phyloP scores from a whole-genome alignment of 768 basidiomycete species.

The Lactifluus rugatus region DNA sequence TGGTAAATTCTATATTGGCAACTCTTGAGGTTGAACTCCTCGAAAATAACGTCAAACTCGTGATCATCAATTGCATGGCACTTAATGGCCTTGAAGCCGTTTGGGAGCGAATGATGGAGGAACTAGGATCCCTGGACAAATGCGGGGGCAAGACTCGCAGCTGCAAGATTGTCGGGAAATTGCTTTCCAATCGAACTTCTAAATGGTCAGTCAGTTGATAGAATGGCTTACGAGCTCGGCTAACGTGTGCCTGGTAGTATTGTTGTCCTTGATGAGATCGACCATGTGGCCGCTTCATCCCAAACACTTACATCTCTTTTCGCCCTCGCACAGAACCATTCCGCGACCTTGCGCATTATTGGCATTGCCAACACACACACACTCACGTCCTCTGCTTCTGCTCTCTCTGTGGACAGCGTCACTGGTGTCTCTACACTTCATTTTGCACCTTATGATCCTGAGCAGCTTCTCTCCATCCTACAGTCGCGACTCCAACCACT shows the following conservation, averaged over 20 bases:
- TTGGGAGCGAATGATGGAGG: slow-evolving; percentile 60
- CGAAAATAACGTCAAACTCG: slow-evolving; percentile 36
- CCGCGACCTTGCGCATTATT: slow-evolving; percentile 53
- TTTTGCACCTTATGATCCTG: slow-evolving; percentile 69
- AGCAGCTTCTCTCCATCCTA: slow-evolving; percentile 62
- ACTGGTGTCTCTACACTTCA: slow-evolving; percentile 52
- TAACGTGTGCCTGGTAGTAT: slow-evolving; percentile 35
- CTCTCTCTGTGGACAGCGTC: slow-evolving; percentile 27
- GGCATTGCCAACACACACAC: slow-evolving; percentile 89
- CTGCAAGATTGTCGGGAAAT: slow-evolving; percentile 31
- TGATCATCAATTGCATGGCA: slow-evolving; percentile 75
- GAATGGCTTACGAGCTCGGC: slow-evolving; percentile 14
- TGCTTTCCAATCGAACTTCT: slow-evolving; percentile 34
- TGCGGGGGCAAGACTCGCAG: slow-evolving; percentile 35
- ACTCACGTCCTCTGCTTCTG: slow-evolving; percentile 46
- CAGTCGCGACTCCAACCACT: slow-evolving; percentile 51
- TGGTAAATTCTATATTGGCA: slow-evolving; percentile 58
- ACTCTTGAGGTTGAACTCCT: slow-evolving; percentile 28
- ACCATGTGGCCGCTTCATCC: slow-evolving; percentile 60
- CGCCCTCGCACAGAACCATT: slow-evolving; percentile 47
- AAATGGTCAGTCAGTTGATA: slow-evolving; percentile 41
- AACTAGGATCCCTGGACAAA: slow-evolving; percentile 33
- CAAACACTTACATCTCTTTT: slow-evolving; percentile 57
- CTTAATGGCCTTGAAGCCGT: slow-evolving; percentile 55
- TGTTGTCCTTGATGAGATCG: slow-evolving; percentile 78